Evolutionary conservation across 2,329 filamentous ascomycete species (phyloP).

Genomic region (Fusarium sp.): DNA sequence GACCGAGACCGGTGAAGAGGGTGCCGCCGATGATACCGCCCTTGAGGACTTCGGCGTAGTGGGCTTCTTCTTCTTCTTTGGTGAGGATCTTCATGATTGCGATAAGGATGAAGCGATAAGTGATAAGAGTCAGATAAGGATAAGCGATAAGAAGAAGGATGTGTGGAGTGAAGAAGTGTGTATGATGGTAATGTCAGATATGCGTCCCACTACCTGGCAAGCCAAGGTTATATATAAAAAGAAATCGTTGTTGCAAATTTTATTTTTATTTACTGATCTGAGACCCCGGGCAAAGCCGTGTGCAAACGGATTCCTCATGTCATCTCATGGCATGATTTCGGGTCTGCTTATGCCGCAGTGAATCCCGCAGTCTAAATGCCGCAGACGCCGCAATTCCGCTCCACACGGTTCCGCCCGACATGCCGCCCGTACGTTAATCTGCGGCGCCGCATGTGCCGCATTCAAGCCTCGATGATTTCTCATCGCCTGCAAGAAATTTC

Average conservation of each 20-base stretch:
- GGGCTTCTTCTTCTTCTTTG: slow-evolving; percentile 88
- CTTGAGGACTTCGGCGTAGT: slow-evolving; percentile 84
- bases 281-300: slow-evolving; percentile 20
- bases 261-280: neutral
- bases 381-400: neutral
- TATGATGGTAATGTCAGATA: slow-evolving; percentile 3
- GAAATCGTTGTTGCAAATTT: neutral
- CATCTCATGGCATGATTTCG: slow-evolving; percentile 30
- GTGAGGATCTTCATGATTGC: slow-evolving; percentile 91
- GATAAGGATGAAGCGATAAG: neutral
- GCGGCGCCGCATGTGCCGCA: slow-evolving; percentile 12
- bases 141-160: neutral
- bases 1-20: slow-evolving; percentile 74
- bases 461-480: neutral
- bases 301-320: slow-evolving; percentile 16
- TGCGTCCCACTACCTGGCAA: slow-evolving; percentile 13
- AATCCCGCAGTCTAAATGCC: slow-evolving; percentile 3
- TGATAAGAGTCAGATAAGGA: slow-evolving; percentile 4
- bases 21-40: slow-evolving; percentile 81
- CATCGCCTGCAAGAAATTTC: neutral
- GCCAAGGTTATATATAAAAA: slow-evolving; percentile 23
- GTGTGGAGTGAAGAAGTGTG: slow-evolving; percentile 5
- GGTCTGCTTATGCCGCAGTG: slow-evolving; percentile 16
- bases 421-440: slow-evolving; percentile 5
- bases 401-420: slow-evolving; percentile 17